A percentile compares a stretch with the other conserved stretches of the same genome.
These are phyloP conservation scores for Boletus rufocinnamomeus DNA, from an alignment of 768 basidiomycete genomes.

Conservation along the genomic window DNA sequence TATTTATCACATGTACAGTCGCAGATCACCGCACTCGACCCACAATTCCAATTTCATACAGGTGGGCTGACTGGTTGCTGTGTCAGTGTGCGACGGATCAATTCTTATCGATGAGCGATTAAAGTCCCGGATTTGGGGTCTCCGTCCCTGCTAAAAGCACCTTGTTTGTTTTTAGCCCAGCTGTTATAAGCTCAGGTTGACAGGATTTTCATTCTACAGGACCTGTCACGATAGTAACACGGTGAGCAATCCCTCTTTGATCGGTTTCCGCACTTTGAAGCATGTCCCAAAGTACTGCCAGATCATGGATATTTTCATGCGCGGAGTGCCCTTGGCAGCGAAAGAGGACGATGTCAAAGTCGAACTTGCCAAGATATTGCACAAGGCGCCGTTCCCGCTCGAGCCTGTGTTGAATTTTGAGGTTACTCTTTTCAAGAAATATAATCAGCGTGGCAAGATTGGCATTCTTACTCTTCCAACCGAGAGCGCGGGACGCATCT, in stretches of 20 bases:
- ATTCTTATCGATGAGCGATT: conserved; percentile 24
- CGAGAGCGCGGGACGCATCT: conserved; percentile 19
- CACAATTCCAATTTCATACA: conserved; percentile 1
- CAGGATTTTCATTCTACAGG: not conserved
- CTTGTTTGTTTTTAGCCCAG: not conserved
- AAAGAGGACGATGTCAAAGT: conserved; percentile 34
- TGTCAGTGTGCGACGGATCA: conserved; percentile 1
- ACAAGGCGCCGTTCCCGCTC: conserved; percentile 36
- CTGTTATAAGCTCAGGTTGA: conserved; percentile 20
- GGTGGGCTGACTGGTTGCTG: not conserved
- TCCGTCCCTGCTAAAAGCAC: not conserved
- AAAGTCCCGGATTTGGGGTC: not conserved
- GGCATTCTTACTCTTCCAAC: conserved; percentile 38
- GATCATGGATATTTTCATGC: conserved; percentile 41
- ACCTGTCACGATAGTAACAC: conserved; percentile 14
- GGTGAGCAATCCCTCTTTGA: conserved; percentile 21
- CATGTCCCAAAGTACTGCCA: not conserved
- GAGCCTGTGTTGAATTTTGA: conserved; percentile 36
- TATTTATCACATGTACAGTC: not conserved
- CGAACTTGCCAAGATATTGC: conserved; percentile 36
- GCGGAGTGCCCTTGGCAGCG: conserved; percentile 30
- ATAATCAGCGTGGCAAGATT: conserved; percentile 21
- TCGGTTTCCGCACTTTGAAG: not conserved
- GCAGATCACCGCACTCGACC: conserved; percentile 17
- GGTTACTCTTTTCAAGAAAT: conserved; percentile 30